Percentiles rank a stretch among this genome's conserved stretches.
phyloP scores from a whole-genome alignment of 768 basidiomycete species.

The Bullera alba region DNA sequence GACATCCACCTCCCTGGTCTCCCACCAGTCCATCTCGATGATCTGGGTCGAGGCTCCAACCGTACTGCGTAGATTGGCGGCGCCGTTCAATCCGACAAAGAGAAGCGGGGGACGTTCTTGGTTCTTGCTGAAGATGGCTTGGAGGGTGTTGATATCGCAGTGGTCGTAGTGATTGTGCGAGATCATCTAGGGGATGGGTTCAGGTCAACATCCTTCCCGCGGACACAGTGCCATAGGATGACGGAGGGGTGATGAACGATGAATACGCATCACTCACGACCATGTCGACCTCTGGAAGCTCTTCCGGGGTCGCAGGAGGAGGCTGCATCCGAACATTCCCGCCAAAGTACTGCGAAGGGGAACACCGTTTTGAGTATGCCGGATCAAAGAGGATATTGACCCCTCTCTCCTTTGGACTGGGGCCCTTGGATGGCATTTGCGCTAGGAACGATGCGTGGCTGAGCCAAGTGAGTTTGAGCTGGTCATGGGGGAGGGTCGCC shows the following conservation, averaged over 20 bases:
- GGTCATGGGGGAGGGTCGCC: not conserved
- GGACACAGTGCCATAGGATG: not conserved
- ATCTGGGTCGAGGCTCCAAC: conserved; percentile 49
- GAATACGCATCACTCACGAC: no score
- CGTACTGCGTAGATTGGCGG: conserved; percentile 46
- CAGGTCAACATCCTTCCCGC: not conserved
- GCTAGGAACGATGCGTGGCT: conserved; percentile 47
- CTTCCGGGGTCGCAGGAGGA: conserved; percentile 53
- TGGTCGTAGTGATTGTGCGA: conserved; percentile 51
- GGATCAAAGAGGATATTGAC: conserved; percentile 45
- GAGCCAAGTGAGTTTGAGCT: conserved; percentile 36
- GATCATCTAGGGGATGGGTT: conserved; percentile 46
- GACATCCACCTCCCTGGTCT: conserved; percentile 45
- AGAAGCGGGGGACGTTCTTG: conserved; percentile 54
- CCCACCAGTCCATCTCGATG: conserved; percentile 64
- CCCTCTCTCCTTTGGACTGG: conserved; percentile 19
- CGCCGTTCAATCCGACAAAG: conserved; percentile 58
- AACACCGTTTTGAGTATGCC: conserved; percentile 43
- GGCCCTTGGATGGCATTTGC: conserved; percentile 36
- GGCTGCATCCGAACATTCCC: conserved; percentile 15
- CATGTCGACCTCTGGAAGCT: conserved; percentile 59
- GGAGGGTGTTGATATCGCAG: conserved; percentile 26
- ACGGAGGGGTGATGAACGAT: not conserved
- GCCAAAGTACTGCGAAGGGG: conserved; percentile 22
- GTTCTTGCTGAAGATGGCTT: conserved; percentile 42